Percentiles rank a stretch among this genome's conserved stretches.
Conservation (phyloP, 2,329 filamentous ascomycete genomes). For the Aspergillus sergii region DNA sequence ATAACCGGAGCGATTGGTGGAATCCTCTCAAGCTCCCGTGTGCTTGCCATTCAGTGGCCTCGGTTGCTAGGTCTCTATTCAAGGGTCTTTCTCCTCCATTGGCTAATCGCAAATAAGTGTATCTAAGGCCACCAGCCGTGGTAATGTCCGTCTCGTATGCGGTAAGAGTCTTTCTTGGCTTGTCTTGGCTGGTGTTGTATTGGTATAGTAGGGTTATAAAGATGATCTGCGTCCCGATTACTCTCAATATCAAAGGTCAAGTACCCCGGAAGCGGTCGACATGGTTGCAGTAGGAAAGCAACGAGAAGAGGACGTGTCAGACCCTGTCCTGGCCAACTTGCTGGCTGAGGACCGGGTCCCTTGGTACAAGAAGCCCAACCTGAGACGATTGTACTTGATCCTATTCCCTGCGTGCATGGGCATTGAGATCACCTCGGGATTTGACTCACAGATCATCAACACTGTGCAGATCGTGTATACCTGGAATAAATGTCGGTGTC, state of each 20-base stretch:
- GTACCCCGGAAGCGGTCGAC: background rate
- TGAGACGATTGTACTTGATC: slow-evolving; percentile 59
- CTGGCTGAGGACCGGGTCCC: slow-evolving; percentile 40
- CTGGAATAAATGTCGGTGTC: slow-evolving; percentile 41
- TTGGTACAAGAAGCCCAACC: slow-evolving; percentile 64
- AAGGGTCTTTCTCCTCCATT: background rate
- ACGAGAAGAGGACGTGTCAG: slow-evolving; percentile 27
- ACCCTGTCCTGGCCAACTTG: slow-evolving; percentile 25
- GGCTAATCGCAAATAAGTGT: background rate
- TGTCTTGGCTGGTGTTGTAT: background rate
- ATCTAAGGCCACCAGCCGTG: background rate
- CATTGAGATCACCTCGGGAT: slow-evolving; percentile 64
- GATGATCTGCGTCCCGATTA: background rate
- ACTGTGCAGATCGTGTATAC: slow-evolving; percentile 44
- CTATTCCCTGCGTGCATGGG: slow-evolving; percentile 64
- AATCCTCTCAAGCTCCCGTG: background rate
- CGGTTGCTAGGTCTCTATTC: background rate
- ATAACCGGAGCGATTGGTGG: background rate
- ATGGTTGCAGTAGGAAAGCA: slow-evolving; percentile 27
- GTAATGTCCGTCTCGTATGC: background rate
- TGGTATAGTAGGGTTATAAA: background rate
- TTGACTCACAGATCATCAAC: slow-evolving; percentile 57
- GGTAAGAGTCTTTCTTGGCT: background rate
- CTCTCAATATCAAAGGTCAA: background rate
- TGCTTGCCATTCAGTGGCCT: background rate